These are phyloP conservation scores for Thalassiosira hispida DNA, from an alignment of 352 stramenopile genomes.

Conservation along the genomic window DNA sequence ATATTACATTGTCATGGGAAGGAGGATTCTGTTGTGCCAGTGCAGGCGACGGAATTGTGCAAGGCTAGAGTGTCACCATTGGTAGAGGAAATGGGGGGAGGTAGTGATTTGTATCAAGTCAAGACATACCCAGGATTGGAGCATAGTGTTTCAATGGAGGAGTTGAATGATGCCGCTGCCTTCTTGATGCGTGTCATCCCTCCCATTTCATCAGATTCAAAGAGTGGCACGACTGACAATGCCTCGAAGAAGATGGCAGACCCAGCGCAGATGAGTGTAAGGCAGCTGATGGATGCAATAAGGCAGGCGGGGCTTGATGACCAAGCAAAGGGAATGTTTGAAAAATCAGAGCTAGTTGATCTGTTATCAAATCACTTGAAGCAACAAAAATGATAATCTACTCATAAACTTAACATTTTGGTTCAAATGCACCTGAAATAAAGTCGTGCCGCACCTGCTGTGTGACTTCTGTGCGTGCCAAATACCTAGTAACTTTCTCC, in stretches of 20 bases:
- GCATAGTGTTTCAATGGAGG: conserved; percentile 55
- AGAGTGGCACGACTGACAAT: not conserved
- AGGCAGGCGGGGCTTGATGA: conserved; percentile 31
- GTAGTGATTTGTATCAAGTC: conserved; percentile 36
- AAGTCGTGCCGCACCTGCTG: too few species aligned
- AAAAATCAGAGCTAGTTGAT: conserved; percentile 55
- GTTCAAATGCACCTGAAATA: too few species aligned
- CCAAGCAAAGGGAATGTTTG: conserved; percentile 46
- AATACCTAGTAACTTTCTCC: too few species aligned
- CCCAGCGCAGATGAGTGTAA: conserved; percentile 53
- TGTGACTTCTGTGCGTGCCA: too few species aligned
- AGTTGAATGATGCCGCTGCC: conserved; percentile 40
- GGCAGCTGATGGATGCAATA: conserved; percentile 45
- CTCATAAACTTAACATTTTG: too few species aligned
- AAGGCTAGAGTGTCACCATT: conserved; percentile 31
- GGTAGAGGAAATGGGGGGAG: conserved; percentile 18
- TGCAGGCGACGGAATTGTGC: conserved; percentile 41
- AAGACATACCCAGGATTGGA: conserved; percentile 53
- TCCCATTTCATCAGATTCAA: conserved; percentile 11
- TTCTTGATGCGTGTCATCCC: conserved; percentile 52
- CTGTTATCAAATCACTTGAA: conserved; percentile 39
- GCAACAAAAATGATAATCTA: conserved; percentile 12
- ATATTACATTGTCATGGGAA: conserved; percentile 62
- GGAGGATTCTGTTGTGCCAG: conserved; percentile 44
- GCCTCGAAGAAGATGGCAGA: conserved; percentile 4